These are phyloP conservation scores for Penicillium turbatum DNA, from an alignment of 495 filamentous ascomycete species.

Conservation along the genomic window DNA sequence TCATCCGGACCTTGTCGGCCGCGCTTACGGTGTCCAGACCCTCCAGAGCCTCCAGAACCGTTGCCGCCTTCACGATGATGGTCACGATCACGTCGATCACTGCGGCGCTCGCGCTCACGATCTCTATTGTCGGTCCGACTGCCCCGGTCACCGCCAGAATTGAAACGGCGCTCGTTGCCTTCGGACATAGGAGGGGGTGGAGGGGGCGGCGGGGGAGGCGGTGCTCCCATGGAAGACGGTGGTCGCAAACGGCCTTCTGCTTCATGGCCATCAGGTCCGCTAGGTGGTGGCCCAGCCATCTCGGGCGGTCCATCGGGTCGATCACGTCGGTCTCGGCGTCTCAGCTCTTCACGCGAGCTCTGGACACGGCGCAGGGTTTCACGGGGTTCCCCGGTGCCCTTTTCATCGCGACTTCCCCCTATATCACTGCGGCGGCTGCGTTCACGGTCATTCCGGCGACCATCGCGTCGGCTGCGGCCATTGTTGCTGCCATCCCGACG, in stretches of 20 bases:
- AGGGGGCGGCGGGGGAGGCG: conserved; percentile 31
- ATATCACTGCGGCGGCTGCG: conserved; percentile 38
- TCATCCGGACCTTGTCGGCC: conserved; percentile 35
- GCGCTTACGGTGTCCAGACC: conserved; percentile 41
- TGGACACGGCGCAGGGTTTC: conserved; percentile 33
- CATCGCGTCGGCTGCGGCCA: conserved; percentile 30
- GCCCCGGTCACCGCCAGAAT: conserved; percentile 33
- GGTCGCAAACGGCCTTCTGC: conserved; percentile 41
- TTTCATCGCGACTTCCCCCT: conserved; percentile 32
- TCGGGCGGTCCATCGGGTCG: conserved; percentile 21
- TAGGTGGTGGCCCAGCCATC: conserved; percentile 12
- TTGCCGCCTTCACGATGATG: conserved; percentile 30
- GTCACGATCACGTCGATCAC: conserved; percentile 42
- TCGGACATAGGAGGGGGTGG: conserved; percentile 30
- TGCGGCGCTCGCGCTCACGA: conserved; percentile 38
- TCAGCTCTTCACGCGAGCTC: conserved; percentile 38
- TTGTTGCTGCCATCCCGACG: conserved; percentile 26
- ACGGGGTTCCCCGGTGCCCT: conserved; percentile 27
- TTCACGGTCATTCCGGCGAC: conserved; percentile 37
- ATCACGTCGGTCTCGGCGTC: conserved; percentile 43
- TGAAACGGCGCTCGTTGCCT: conserved; percentile 39
- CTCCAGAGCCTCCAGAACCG: conserved; percentile 21
- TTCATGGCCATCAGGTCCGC: conserved; percentile 20
- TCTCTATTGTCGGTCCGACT: conserved; percentile 33
- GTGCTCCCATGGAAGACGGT: conserved; percentile 36